A percentile compares a stretch with the other conserved stretches of the same genome.
These are phyloP conservation scores for Chaetomiaceae sp. DNA, from an alignment of 2,329 filamentous ascomycete genomes.

Conservation along the genomic window DNA sequence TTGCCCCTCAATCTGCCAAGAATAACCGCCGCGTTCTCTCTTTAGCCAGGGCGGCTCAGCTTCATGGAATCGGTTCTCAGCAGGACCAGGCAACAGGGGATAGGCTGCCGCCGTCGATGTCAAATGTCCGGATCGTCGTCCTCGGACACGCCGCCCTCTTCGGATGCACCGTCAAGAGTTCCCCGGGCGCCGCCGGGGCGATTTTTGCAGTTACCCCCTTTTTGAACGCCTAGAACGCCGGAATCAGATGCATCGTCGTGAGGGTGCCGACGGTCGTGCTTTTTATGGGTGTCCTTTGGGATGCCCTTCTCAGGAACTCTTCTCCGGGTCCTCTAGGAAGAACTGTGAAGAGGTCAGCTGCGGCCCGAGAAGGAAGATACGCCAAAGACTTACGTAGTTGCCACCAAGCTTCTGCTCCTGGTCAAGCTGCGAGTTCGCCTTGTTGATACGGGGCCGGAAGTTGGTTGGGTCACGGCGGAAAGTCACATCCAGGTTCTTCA, in stretches of 20 bases:
- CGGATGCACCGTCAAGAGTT: slow-evolving; percentile 35
- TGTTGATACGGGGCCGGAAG: slow-evolving; percentile 97
- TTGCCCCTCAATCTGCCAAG: slow-evolving; percentile 53
- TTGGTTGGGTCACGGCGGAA: slow-evolving; percentile 97
- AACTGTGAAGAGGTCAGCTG: slow-evolving; percentile 50
- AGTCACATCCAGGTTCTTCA: slow-evolving; percentile 95
- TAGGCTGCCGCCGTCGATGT: slow-evolving; percentile 56
- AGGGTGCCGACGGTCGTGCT: slow-evolving; percentile 30
- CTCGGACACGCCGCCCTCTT: slow-evolving; percentile 52
- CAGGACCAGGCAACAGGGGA: slow-evolving; percentile 64
- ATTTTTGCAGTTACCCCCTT: slow-evolving; percentile 28
- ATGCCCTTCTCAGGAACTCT: slow-evolving; percentile 60
- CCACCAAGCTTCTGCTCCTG: slow-evolving; percentile 93
- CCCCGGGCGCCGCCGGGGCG: slow-evolving; percentile 29
- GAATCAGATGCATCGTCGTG: slow-evolving; percentile 38
- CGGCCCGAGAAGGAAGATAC: background rate
- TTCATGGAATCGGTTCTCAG: slow-evolving; percentile 26
- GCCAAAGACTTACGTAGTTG: slow-evolving; percentile 68
- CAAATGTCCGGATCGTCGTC: slow-evolving; percentile 64
- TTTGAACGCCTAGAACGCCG: slow-evolving; percentile 53
- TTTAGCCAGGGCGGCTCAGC: background rate
- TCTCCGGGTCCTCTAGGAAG: slow-evolving; percentile 80
- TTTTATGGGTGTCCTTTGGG: slow-evolving; percentile 39
- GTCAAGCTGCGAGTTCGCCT: slow-evolving; percentile 89
- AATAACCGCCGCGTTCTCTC: background rate